Conservation (phyloP, 2,329 filamentous ascomycete species). For the Tolypocladium tropicale region DNA sequence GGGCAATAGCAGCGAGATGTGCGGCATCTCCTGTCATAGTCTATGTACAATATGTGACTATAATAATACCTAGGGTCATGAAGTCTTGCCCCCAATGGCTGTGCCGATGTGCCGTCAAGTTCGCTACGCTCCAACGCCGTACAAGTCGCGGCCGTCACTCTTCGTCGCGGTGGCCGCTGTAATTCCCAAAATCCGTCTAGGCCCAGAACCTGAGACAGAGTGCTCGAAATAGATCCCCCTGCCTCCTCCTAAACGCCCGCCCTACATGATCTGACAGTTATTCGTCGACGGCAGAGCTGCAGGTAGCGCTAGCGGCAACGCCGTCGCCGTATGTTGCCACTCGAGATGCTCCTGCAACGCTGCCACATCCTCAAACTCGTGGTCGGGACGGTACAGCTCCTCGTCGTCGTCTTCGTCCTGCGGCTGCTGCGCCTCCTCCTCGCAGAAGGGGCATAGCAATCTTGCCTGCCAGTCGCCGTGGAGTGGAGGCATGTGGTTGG, state of each 20-base stretch:
- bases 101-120: slow-evolving; percentile 2
- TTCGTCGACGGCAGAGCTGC: slow-evolving; percentile 19
- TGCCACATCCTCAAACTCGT: slow-evolving; percentile 39
- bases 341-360: slow-evolving; percentile 44
- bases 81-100: background rate
- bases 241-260: no score
- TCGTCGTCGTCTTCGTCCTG: slow-evolving; percentile 39
- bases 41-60: slow-evolving; percentile 14
- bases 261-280: slow-evolving; percentile 37
- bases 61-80: slow-evolving; percentile 1
- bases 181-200: background rate
- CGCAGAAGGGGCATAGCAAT: slow-evolving; percentile 46
- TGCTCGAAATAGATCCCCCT: background rate
- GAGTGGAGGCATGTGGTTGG: slow-evolving; percentile 43
- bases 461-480: slow-evolving; percentile 41
- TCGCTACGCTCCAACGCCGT: slow-evolving; percentile 2
- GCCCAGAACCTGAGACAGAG: background rate
- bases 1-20: background rate
- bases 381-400: slow-evolving; percentile 35
- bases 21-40: slow-evolving; percentile 2
- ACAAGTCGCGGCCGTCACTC: background rate
- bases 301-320: slow-evolving; percentile 24
- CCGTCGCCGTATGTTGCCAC: slow-evolving; percentile 40
- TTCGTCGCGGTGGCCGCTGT: background rate
- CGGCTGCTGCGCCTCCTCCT: slow-evolving; percentile 35